phyloP scores from a whole-genome alignment of 176 grass and related monocot genomes.

The Lolium multiflorum region DNA sequence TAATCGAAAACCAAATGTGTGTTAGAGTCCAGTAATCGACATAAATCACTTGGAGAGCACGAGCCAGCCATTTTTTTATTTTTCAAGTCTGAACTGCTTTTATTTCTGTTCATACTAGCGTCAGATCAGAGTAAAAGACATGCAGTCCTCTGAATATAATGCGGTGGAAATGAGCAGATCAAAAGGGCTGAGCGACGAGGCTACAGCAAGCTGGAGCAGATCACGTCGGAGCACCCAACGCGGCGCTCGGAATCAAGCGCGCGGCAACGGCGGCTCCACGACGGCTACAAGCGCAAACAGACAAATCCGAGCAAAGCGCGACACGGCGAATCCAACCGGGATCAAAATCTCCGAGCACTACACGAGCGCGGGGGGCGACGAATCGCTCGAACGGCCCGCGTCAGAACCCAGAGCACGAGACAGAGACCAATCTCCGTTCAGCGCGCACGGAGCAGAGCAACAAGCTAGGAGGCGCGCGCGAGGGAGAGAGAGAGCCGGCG shows the following conservation, averaged over 20 bases:
- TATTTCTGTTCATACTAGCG: not conserved
- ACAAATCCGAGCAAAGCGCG: conserved; percentile 26
- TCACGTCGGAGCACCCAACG: not conserved
- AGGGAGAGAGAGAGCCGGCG: not conserved
- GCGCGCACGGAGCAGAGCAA: not conserved
- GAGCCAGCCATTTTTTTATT: not conserved
- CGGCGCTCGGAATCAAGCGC: not conserved
- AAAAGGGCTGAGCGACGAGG: not conserved
- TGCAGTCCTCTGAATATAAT: not conserved
- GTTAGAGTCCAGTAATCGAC: not conserved
- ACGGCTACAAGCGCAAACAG: not conserved
- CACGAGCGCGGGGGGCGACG: not conserved
- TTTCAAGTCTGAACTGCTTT: not conserved
- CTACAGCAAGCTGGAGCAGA: not conserved
- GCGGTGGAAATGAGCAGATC: not conserved
- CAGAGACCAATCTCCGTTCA: not conserved
- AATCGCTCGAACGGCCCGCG: not conserved
- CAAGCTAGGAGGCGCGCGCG: not conserved
- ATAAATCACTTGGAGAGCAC: not conserved
- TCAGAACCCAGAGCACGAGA: conserved; percentile 20
- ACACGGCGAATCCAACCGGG: not conserved
- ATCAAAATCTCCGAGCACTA: not conserved
- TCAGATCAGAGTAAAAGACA: not conserved
- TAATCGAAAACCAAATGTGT: not conserved
- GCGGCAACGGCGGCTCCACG: not conserved